Conservation (phyloP, 1,139 yeast genomes). For the Pichia sp. region DNA sequence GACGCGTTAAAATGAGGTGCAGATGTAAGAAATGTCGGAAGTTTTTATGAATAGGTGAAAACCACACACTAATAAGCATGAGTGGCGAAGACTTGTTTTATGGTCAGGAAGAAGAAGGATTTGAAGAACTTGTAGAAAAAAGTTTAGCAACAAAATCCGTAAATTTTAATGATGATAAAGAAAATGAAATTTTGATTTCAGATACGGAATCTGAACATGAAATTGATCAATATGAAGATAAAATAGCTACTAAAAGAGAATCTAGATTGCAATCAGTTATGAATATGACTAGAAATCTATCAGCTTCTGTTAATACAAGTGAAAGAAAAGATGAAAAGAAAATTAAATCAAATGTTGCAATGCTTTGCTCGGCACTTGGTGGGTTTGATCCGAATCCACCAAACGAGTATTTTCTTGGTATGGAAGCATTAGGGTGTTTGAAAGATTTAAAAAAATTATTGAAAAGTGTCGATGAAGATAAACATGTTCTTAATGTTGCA, state of each 20-base stretch:
- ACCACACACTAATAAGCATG: not conserved
- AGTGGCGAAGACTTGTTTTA: slow-evolving; percentile 12
- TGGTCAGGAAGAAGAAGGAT: slow-evolving; percentile 25
- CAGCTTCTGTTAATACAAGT: not conserved
- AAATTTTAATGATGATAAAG: slow-evolving; percentile 19
- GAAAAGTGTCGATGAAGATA: slow-evolving; percentile 69
- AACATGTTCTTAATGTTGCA: slow-evolving; percentile 71
- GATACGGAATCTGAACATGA: slow-evolving; percentile 18
- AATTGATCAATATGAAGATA: slow-evolving; percentile 14
- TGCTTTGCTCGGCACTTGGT: slow-evolving; percentile 74
- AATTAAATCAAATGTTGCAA: slow-evolving; percentile 61
- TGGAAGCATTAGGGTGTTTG: slow-evolving; percentile 83
- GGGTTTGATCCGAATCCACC: slow-evolving; percentile 56
- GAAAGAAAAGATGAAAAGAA: slow-evolving; percentile 31
- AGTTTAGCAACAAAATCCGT: slow-evolving; percentile 15
- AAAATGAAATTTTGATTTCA: slow-evolving; percentile 15
- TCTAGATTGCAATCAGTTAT: slow-evolving; percentile 8
- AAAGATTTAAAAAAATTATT: slow-evolving; percentile 88
- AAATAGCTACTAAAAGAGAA: slow-evolving; percentile 8
- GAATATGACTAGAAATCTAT: slow-evolving; percentile 11
- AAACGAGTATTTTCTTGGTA: slow-evolving; percentile 70
- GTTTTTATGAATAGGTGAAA: not conserved
- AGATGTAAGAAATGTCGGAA: not conserved
- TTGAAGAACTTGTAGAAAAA: slow-evolving; percentile 26
- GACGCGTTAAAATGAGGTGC: not conserved